Percentiles rank a stretch among this genome's conserved stretches.
Evolutionary conservation across 352 stramenopile species (phyloP).

Genomic region (Phytophthora multivora): DNA sequence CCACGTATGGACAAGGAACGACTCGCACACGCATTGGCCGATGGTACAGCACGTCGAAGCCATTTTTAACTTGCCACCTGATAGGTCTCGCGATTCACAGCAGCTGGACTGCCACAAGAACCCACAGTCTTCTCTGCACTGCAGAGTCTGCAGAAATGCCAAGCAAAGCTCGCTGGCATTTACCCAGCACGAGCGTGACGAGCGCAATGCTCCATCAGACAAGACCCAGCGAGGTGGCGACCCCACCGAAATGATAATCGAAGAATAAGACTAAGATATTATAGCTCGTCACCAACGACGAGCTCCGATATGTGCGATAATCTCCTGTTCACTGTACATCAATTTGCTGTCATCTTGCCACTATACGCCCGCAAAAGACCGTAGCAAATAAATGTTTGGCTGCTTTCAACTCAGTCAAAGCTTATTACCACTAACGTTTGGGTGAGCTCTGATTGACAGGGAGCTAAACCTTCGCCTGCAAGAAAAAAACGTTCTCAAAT

Average conservation of each 20-base stretch:
- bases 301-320: background rate
- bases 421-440: too few relatives aligned
- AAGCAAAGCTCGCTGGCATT: background rate
- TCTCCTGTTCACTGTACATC: too few relatives aligned
- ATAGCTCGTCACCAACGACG: background rate
- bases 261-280: slow-evolving; percentile 15
- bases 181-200: background rate
- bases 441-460: too few relatives aligned
- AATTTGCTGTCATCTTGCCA: background rate
- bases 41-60: background rate
- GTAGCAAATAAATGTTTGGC: too few relatives aligned
- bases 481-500: too few relatives aligned
- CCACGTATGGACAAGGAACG: background rate
- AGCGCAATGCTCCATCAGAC: slow-evolving; percentile 8
- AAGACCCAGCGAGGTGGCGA: slow-evolving; percentile 6
- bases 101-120: background rate
- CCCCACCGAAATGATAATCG: slow-evolving; percentile 33
- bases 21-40: background rate
- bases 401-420: too few relatives aligned
- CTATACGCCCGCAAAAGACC: too few relatives aligned
- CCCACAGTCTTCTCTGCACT: background rate
- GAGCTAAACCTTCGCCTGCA: too few relatives aligned
- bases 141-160: background rate
- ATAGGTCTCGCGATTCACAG: background rate
- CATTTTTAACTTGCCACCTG: background rate